A percentile compares a stretch with the other conserved stretches of the same genome.
Conservation (phyloP, 306 rosid species). For the Bauhinia variegata region DNA sequence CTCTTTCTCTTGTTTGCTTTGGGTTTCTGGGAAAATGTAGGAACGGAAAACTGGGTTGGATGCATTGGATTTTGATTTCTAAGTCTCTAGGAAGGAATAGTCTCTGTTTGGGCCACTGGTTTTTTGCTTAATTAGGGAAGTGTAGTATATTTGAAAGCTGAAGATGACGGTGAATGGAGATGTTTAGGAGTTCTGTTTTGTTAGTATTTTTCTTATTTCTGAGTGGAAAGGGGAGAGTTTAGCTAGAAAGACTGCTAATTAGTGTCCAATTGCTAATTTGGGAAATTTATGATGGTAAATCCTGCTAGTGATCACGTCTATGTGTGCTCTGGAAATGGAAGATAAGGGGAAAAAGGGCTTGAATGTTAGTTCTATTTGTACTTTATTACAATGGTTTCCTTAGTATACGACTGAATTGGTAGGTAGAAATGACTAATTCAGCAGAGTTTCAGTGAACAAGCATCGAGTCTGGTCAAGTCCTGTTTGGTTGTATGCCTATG, state of each 20-base stretch:
- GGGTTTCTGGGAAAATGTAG: slow-evolving; percentile 36
- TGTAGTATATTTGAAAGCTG: no score
- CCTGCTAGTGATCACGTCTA: background rate
- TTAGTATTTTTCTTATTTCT: background rate
- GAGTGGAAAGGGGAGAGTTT: no score
- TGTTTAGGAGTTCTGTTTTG: background rate
- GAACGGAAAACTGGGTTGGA: background rate
- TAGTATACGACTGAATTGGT: slow-evolving; percentile 22
- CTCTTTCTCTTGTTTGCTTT: background rate
- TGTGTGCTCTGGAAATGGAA: background rate
- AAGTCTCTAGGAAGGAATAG: slow-evolving; percentile 6
- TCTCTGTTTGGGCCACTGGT: slow-evolving; percentile 20
- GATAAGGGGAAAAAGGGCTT: slow-evolving; percentile 22
- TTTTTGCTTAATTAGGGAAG: background rate
- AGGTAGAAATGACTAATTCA: slow-evolving; percentile 28
- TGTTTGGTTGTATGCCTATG: background rate
- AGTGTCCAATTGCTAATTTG: background rate
- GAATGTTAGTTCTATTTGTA: slow-evolving; percentile 33
- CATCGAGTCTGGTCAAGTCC: slow-evolving; percentile 3
- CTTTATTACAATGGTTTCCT: slow-evolving; percentile 8
- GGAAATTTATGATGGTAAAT: background rate
- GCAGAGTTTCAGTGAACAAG: background rate
- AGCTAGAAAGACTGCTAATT: background rate
- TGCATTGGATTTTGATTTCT: slow-evolving; percentile 16
- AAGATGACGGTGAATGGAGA: background rate